Evolutionary conservation across 163 green algal species (phyloP), one percentile per base, ranked within the genome.

Genomic region (Volvox carteri): DNA sequence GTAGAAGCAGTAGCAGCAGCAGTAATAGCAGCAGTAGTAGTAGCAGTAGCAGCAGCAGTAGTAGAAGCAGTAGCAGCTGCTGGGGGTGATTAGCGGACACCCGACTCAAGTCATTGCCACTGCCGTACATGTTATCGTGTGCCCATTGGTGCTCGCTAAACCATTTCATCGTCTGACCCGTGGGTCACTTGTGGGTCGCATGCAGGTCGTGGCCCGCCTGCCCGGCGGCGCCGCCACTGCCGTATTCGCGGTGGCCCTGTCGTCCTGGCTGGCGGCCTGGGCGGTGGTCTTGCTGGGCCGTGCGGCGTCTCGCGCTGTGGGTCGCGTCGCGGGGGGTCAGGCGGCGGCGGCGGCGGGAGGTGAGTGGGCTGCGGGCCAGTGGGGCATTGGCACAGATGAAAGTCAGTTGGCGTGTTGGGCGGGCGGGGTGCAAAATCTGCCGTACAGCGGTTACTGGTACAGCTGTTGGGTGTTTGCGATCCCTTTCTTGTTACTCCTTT

Each of bases 201-300:
- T n/a, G 54, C 68, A 88, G 83, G 83, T 39, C 4, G 25, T 88
- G n/a, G 67, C 83, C 28, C 9, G 7, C 25, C 83, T 88, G 35
- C 83, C 68, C 28, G 67, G 67, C 67, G 68, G 83, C 25, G 44
- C 48, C 83, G 28, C 35, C n/a, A 54, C 68, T 11, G 83, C 83
- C 25, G 48, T 88, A 1, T 88, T 62, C 50, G 25, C 28, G 19
- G 6, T 88, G 68, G 83, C 83, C 25, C 68, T 88, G 35, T 35
- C 48, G 4, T 52, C 83, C 37, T 88, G 83, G 83, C 83, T 88
- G 62, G 9, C 50, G 5, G 67, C 83, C 48, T 88, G 83, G 68
- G 68, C 37, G 48, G 25, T 88, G 68, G 67, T 54, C 35, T 67
- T 88, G 35, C 67, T 88, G 37, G 83, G 67, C 12, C 9, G 12